Base-by-base conservation (phyloP, 1,284 basidiomycete genomes). In the Sanghuangporus sanghuang region DNA sequence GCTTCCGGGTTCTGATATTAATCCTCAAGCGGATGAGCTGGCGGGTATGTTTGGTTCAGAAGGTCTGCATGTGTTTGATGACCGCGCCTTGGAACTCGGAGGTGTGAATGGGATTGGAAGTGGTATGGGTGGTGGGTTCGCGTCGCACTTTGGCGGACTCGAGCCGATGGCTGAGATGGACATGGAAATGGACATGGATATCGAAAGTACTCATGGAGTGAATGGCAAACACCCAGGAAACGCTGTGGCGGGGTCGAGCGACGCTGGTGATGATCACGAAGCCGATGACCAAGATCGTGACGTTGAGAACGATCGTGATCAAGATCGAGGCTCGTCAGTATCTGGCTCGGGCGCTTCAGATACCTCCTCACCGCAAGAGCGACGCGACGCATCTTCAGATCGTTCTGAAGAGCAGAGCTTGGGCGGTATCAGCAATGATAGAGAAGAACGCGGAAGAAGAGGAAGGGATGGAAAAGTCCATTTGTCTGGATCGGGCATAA, bases 201-300 rank as follows among this genome's bases (percentile, higher is more conserved):
- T 65, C 18, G 66, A 68, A 44, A 68, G 68, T 27, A 67, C 66
- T 32, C 65, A 61, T 35, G 6, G 91, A 90, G 72, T 77, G 86
- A 53, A 89, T 92, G 69, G 79, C 93, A 56, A 91, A 93, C 73
- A 78, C 79, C 77, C 89, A 21, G 77, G 79, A 59, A 72, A 39
- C 36, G 32, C 59, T 14, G 55, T 49, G 32, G 27, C 57, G 46
- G 49, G 54, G 18, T 49, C 63, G 57, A 48, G 53, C 57, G 57
- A 55, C 18, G 57, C 27, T n/a, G 48, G 65, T 46, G 58, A 52
- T 50, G 67, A 67, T 63, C 52, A 36, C 44, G 63, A 61, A 21
- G 32, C 53, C 16, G 63, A 69, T 58, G 68, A 60, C 50, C 52
- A 21, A 18, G 68, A 57, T 56, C 65, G 61, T 58, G 67, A 49